A percentile compares a stretch with the other conserved stretches of the same genome.
phyloP scores from a whole-genome alignment of 768 basidiomycete species.

The Omphalotus guepiniiformis region DNA sequence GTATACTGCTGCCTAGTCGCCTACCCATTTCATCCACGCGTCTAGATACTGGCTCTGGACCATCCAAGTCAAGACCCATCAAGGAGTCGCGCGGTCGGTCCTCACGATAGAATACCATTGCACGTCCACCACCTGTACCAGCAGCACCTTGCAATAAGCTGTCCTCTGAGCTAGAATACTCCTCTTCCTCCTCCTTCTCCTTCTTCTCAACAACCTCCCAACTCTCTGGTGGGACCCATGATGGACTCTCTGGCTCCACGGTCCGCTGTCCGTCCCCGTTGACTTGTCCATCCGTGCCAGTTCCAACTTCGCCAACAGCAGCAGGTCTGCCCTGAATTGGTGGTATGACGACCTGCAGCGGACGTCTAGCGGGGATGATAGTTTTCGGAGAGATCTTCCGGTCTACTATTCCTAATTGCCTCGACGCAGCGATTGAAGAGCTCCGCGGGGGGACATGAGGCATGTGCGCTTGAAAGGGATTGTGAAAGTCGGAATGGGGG shows the following conservation, averaged over 20 bases:
- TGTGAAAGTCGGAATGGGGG: constrained; percentile 31
- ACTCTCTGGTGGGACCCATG: constrained; percentile 72
- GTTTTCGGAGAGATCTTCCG: constrained; percentile 55
- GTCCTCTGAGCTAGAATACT: constrained; percentile 42
- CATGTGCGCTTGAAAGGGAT: constrained; percentile 35
- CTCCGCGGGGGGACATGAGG: constrained; percentile 19
- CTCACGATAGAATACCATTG: constrained; percentile 13
- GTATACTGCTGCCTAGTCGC: too few species aligned
- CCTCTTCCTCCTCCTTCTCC: constrained; percentile 33
- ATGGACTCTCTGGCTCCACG: constrained; percentile 21
- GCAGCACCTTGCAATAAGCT: constrained; percentile 14
- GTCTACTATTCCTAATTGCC: constrained; percentile 10
- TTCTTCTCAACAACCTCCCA: constrained; percentile 63
- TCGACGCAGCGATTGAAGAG: constrained; percentile 5
- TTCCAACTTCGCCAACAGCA: constrained; percentile 3
- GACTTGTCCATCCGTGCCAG: constrained; percentile 9
- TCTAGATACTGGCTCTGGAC: background rate
- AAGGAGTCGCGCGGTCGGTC: background rate
- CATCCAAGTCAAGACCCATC: background rate
- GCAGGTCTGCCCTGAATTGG: constrained; percentile 7
- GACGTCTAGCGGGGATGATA: constrained; percentile 16
- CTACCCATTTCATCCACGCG: background rate
- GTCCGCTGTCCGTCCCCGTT: constrained; percentile 4
- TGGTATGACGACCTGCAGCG: constrained; percentile 6
- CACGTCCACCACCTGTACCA: constrained; percentile 14